Conservation (phyloP, 768 basidiomycete species). For the Paxillus rubicundulus region DNA sequence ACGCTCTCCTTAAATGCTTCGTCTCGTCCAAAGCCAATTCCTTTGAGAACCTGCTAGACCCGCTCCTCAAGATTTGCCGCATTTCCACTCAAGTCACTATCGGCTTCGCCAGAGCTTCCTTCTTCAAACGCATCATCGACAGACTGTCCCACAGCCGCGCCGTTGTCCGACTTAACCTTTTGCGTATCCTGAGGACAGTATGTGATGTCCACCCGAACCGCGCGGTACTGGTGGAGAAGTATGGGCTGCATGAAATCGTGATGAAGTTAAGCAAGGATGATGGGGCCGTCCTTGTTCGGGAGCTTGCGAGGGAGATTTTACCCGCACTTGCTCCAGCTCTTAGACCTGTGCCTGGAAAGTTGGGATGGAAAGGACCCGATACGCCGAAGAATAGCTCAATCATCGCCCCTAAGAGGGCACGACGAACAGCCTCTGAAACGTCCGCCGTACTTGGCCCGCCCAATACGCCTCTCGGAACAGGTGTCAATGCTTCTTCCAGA, state of each 20-base stretch:
- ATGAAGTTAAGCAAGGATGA: slow-evolving; percentile 79
- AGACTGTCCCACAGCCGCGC: slow-evolving; percentile 72
- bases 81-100: slow-evolving; percentile 72
- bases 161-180: slow-evolving; percentile 85
- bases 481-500: slow-evolving; percentile 20
- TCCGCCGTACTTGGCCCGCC: slow-evolving; percentile 34
- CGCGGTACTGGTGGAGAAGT: slow-evolving; percentile 75
- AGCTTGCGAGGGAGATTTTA: slow-evolving; percentile 83
- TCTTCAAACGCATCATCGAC: slow-evolving; percentile 88
- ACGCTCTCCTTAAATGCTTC: slow-evolving; percentile 75
- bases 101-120: slow-evolving; percentile 72
- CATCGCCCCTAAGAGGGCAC: slow-evolving; percentile 62
- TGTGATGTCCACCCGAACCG: slow-evolving; percentile 91
- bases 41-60: slow-evolving; percentile 90
- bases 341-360: slow-evolving; percentile 45
- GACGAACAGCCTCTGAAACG: slow-evolving; percentile 72
- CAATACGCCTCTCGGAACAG: slow-evolving; percentile 17
- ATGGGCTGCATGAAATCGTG: slow-evolving; percentile 79
- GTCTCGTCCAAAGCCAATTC: slow-evolving; percentile 82
- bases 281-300: slow-evolving; percentile 86
- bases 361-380: slow-evolving; percentile 31
- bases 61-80: slow-evolving; percentile 88
- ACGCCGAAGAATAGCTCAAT: slow-evolving; percentile 36
- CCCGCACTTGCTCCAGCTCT: slow-evolving; percentile 73
- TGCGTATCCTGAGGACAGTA: slow-evolving; percentile 79